Base-by-base conservation (phyloP, 257 asterid species). In the Rehmannia glutinosa region DNA sequence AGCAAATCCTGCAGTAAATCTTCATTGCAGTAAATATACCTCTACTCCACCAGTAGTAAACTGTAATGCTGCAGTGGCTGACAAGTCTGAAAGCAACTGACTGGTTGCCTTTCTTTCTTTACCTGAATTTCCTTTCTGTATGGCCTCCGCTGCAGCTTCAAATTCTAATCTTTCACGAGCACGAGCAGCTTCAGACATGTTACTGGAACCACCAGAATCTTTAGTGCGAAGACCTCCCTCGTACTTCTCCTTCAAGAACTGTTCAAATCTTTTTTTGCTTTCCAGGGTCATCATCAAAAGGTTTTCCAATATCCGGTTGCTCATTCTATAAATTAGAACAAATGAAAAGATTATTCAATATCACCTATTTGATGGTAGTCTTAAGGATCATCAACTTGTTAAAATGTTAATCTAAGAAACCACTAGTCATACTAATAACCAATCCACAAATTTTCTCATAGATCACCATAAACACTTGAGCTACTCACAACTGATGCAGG, bases 121-220 rank as follows among this genome's bases (percentile, higher is more conserved):
- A 66, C 73, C 86, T 51, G 57, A 47, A 39, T 81, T 84, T 35
- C 82, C 96, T 78, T 83, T 88, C 82, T 73, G 65, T 24, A 85
- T 72, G 50, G 87, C 81, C 59, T 74, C 81, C 2, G 92, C 97
- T 36, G 95, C 96, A 67, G 91, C 71, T 69, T 93, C 99, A 79
- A 93, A 93, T 72, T 93, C 97, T 62, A 93, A 80, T 69, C 89
- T 83, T 81, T 93, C 99, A 73, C 97, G 99, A 69, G 99, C 99
- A 73, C 99, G 99, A 64, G 83, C 91, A 74, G 92, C 83, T 85
- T 93, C 99, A 70, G 99, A 86, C 96, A 93, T 83, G 67, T 77
- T 73, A 79, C 97, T 88, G 66, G 96, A 35, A 64, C 96, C 97
- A 70, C 96, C 89, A 55, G 88, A 78, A 56, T 90, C 96, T 74